Base-by-base conservation (phyloP, 176 grass and related monocot genomes). In the Carex cristatella region DNA sequence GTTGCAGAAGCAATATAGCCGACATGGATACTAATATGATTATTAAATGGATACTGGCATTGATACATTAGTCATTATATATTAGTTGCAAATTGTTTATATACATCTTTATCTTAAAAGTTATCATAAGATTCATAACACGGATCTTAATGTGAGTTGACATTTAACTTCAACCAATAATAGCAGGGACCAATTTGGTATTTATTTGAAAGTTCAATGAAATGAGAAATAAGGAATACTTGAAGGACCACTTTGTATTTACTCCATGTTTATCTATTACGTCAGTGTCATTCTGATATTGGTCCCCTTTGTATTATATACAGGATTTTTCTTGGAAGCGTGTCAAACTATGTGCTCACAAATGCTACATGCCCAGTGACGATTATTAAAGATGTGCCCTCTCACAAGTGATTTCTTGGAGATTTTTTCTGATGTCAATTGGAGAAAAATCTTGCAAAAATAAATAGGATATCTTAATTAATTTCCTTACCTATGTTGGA, bases 311-410 rank as follows among this genome's bases (percentile, higher is more conserved):
- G 13, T 31, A 66, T 53, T 73, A 4, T 15, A 7, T 84, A 74
- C 89, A 97, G 95, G 86, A 91, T 97, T 83, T 79, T 93, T 33
- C 79, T 97, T 49, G 95, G 95, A 48, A 97, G 95, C 8, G 95
- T 94, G 86, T 90, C 95, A 28, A 93, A 91, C 89, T 97, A 90
- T 85, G 92, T 97, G 46, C 75, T 94, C 63, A 78, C 89, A 79
- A 84, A 91, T 80, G 95, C 92, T 44, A 76, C 87, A 35, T 97
- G 95, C 87, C 91, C 95, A 7, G 92, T 94, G 82, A 94, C 95
- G 15, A 88, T 94, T 53, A 65, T 97, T 56, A 97, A 97, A 81
- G 89, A 85, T 15, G 85, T 38, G 23, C 40, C 9, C 49, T 81
- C 58, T 42, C 0, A 63, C 18, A 64, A 83, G 79, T 81, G 79